phyloP scores from a whole-genome alignment of 306 rosid genomes.

The Myrica gale region DNA sequence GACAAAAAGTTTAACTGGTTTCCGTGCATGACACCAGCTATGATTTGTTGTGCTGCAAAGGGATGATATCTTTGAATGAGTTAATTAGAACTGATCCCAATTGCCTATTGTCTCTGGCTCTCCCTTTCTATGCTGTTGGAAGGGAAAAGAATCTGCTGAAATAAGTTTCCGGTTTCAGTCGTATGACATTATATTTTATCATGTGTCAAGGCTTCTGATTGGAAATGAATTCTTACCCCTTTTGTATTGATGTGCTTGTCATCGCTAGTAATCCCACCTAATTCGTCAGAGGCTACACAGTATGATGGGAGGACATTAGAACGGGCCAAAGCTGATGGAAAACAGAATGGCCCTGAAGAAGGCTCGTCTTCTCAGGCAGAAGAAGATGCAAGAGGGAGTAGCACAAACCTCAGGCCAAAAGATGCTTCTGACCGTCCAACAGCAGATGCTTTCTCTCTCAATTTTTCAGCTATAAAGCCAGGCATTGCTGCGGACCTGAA shows the following conservation, averaged over 20 bases:
- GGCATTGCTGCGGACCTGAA: slow-evolving; percentile 82
- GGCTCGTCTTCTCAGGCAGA: slow-evolving; percentile 69
- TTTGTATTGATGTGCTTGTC: slow-evolving; percentile 42
- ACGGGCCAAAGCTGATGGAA: slow-evolving; percentile 60
- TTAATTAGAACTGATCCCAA: background rate
- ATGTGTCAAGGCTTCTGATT: background rate
- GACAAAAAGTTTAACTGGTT: background rate
- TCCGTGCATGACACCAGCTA: background rate
- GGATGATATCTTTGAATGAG: background rate
- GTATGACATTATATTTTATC: background rate
- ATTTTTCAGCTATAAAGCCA: slow-evolving; percentile 74
- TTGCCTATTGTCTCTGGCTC: background rate
- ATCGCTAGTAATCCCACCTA: slow-evolving; percentile 46
- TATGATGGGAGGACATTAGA: slow-evolving; percentile 63
- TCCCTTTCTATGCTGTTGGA: background rate
- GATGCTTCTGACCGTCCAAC: slow-evolving; percentile 52
- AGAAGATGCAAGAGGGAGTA: slow-evolving; percentile 68
- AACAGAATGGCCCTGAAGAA: slow-evolving; percentile 65
- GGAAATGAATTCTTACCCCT: slow-evolving; percentile 26
- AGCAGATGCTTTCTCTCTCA: slow-evolving; percentile 52
- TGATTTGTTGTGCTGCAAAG: background rate
- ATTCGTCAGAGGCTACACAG: slow-evolving; percentile 48
- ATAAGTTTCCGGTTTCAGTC: background rate
- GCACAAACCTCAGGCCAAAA: slow-evolving; percentile 61
- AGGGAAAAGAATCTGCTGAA: slow-evolving; percentile 7